phyloP scores from a whole-genome alignment of 768 basidiomycete genomes.

The Sistotremastrum niveocremeum region DNA sequence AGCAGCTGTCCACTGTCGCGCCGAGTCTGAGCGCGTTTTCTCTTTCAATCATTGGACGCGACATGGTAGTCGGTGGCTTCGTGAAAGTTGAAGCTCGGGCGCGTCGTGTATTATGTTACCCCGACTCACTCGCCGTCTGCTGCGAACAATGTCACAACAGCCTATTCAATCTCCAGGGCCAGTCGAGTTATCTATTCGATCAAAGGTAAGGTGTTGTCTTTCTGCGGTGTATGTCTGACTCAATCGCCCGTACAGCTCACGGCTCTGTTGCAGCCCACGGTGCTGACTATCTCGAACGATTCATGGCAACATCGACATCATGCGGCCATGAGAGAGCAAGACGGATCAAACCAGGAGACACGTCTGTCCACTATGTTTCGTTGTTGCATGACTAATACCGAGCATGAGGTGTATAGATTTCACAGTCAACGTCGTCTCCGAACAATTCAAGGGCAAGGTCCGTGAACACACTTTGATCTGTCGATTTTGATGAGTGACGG shows the following conservation, averaged over 20 bases:
- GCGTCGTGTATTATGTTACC: too few species aligned
- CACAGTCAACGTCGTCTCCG: constrained; percentile 58
- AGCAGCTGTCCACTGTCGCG: constrained; percentile 1
- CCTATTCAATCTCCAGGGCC: constrained; percentile 20
- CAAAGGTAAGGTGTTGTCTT: constrained; percentile 10
- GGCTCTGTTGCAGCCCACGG: constrained; percentile 42
- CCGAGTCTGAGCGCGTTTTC: too few species aligned
- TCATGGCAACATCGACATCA: constrained; percentile 82
- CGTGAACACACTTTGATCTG: constrained; percentile 6
- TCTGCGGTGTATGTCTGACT: neutral
- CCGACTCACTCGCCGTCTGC: too few species aligned
- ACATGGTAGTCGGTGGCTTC: too few species aligned
- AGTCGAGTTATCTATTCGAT: constrained; percentile 44
- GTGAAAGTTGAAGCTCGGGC: too few species aligned
- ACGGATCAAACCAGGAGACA: constrained; percentile 60
- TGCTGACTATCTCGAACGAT: constrained; percentile 62
- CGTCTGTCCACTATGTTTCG: constrained; percentile 38
- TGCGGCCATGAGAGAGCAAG: constrained; percentile 60
- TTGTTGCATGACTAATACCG: constrained; percentile 9
- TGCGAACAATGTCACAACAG: too few species aligned
- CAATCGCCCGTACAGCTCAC: constrained; percentile 34
- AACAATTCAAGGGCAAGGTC: constrained; percentile 64
- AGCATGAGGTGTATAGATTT: constrained; percentile 40
- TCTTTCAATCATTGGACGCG: too few species aligned
- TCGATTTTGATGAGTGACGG: neutral